These are phyloP conservation scores for Flueggea neowawraea DNA, from an alignment of 441 rosid genomes.

Conservation along the genomic window DNA sequence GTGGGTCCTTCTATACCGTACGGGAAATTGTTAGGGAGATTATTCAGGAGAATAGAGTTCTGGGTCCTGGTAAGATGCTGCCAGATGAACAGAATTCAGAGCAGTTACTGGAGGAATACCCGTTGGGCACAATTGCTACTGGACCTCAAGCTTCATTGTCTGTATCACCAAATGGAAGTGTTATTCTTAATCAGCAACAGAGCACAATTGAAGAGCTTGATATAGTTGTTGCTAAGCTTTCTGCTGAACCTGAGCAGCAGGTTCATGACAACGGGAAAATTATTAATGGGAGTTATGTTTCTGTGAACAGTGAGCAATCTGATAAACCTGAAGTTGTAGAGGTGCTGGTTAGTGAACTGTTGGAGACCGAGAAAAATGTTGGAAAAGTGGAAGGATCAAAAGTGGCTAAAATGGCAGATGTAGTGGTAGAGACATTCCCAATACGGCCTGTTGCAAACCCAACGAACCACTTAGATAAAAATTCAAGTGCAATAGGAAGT, in stretches of 20 bases:
- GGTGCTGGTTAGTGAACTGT: slow-evolving; percentile 20
- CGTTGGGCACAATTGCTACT: slow-evolving; percentile 51
- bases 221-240: slow-evolving; percentile 19
- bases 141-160: slow-evolving; percentile 41
- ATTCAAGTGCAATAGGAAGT: slow-evolving; percentile 15
- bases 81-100: slow-evolving; percentile 32
- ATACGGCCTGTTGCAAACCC: slow-evolving; percentile 28
- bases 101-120: slow-evolving; percentile 38
- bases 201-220: slow-evolving; percentile 20
- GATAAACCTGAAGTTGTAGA: slow-evolving; percentile 16
- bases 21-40: slow-evolving; percentile 95
- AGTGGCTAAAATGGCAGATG: slow-evolving; percentile 37
- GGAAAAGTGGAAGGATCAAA: slow-evolving; percentile 15
- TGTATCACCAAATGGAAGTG: slow-evolving; percentile 34
- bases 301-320: slow-evolving; percentile 22
- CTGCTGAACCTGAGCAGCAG: slow-evolving; percentile 19
- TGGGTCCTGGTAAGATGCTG: slow-evolving; percentile 69
- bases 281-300: slow-evolving; percentile 30
- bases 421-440: slow-evolving; percentile 67
- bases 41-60: slow-evolving; percentile 92
- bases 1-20: slow-evolving; percentile 92
- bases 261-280: slow-evolving; percentile 21
- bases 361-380: slow-evolving; percentile 12
- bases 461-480: slow-evolving; percentile 20
- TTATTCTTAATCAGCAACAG: slow-evolving; percentile 25